Evolutionary conservation across 2,329 filamentous ascomycete genomes (phyloP).

Genomic region (Malbranchea zuffiana): DNA sequence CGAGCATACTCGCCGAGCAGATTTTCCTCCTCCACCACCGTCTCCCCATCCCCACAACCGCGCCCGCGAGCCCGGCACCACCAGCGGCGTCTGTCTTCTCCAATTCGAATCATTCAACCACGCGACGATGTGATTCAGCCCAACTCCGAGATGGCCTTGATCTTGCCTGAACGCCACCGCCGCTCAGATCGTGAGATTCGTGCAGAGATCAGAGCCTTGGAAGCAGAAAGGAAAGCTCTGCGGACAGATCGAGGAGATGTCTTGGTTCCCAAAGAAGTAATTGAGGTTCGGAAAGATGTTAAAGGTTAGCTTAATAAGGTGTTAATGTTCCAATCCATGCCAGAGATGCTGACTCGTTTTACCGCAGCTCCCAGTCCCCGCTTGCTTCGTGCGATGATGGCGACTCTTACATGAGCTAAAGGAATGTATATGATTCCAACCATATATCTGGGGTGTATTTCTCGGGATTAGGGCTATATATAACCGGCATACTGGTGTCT

Average conservation of each 20-base stretch:
- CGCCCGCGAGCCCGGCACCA: slow-evolving; percentile 10
- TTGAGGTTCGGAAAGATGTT: slow-evolving; percentile 69
- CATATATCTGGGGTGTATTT: too few relatives aligned
- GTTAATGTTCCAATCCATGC: not conserved
- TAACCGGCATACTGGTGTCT: too few relatives aligned
- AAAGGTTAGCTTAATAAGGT: slow-evolving; percentile 60
- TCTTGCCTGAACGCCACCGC: slow-evolving; percentile 40
- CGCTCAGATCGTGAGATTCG: slow-evolving; percentile 54
- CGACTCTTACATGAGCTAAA: slow-evolving; percentile 56
- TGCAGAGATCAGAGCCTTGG: slow-evolving; percentile 59
- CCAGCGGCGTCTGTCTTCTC: slow-evolving; percentile 27
- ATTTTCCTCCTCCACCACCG: not conserved
- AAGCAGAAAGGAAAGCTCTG: slow-evolving; percentile 52
- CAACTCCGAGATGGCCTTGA: slow-evolving; percentile 39
- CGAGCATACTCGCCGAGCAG: slow-evolving; percentile 4
- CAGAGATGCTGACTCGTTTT: slow-evolving; percentile 9
- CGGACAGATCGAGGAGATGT: slow-evolving; percentile 41
- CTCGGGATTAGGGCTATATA: too few relatives aligned
- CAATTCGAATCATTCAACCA: slow-evolving; percentile 27
- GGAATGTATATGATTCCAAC: too few relatives aligned
- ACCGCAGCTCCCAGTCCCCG: slow-evolving; percentile 50
- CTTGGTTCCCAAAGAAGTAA: slow-evolving; percentile 40
- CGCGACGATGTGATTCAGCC: slow-evolving; percentile 36
- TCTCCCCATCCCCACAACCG: slow-evolving; percentile 7
- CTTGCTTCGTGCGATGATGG: slow-evolving; percentile 58